Conservation (phyloP, 192 early-diverging fungal genomes). For the Podila epicladia region DNA sequence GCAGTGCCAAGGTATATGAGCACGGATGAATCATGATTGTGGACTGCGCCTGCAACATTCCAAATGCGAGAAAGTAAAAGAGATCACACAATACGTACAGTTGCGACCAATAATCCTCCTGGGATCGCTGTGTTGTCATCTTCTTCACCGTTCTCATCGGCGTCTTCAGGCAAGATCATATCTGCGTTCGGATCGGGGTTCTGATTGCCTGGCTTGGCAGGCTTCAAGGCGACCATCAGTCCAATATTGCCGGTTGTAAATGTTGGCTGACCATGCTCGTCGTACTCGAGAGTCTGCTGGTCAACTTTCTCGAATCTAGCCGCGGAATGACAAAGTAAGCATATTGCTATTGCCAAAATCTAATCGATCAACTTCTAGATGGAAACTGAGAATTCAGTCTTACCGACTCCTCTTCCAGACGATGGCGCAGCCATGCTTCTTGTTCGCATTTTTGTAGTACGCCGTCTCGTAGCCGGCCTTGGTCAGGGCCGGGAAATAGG, state of each 20-base stretch:
- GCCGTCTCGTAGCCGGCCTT: constrained; percentile 45
- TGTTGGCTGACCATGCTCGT: constrained; percentile 41
- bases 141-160: neutral
- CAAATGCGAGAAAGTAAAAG: neutral
- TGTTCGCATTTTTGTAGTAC: constrained; percentile 36
- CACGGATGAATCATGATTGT: neutral
- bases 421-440: constrained; percentile 51
- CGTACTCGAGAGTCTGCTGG: constrained; percentile 36
- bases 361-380: neutral
- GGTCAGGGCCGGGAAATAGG: constrained; percentile 28
- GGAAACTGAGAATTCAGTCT: neutral
- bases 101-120: constrained; percentile 43
- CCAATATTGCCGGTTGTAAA: constrained; percentile 45
- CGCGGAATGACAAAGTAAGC: neutral
- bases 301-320: constrained; percentile 39
- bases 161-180: constrained; percentile 37
- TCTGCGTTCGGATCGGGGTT: constrained; percentile 50
- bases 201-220: constrained; percentile 8
- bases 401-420: constrained; percentile 43
- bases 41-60: neutral
- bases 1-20: neutral
- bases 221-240: constrained; percentile 43
- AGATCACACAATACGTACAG: constrained; percentile 10
- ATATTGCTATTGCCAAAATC: too few species aligned
- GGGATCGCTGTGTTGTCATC: constrained; percentile 5